Evolutionary conservation across 2,329 filamentous ascomycete genomes (phyloP).

Genomic region (Sporothrix dimorphospora): DNA sequence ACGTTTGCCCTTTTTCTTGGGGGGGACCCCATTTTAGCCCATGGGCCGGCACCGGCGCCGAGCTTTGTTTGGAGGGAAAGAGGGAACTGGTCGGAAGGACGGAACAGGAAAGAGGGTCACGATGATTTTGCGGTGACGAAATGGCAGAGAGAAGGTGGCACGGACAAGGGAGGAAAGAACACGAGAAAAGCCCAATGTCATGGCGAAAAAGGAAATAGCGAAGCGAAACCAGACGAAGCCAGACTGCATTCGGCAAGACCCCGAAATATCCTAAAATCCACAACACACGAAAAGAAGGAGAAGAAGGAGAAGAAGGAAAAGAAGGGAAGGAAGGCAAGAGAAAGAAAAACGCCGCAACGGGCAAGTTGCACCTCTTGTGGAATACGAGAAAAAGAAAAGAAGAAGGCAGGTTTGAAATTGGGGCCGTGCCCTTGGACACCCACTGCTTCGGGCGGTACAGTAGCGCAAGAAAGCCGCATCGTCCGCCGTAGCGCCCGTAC

Average conservation of each 20-base stretch:
- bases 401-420: no score
- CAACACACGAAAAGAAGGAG: neutral
- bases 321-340: neutral
- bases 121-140: constrained; percentile 7
- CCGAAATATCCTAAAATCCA: neutral
- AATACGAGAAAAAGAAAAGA: constrained; percentile 4
- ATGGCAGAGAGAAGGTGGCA: no score
- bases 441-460: no score
- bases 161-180: neutral
- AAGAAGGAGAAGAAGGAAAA: neutral
- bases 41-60: constrained; percentile 10
- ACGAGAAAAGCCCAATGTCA: constrained; percentile 7
- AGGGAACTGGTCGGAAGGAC: neutral
- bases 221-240: neutral
- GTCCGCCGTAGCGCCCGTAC: neutral
- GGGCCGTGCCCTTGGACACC: no score
- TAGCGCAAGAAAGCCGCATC: neutral
- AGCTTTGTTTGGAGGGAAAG: neutral
- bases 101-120: constrained; percentile 16
- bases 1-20: neutral
- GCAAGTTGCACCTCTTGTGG: neutral
- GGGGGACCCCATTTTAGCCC: neutral
- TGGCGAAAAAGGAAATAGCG: neutral
- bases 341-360: neutral
- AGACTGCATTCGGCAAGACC: constrained; percentile 13